These are phyloP conservation scores for Arthrobotrys musiformis DNA, from an alignment of 2,329 filamentous ascomycete genomes.

Conservation along the genomic window DNA sequence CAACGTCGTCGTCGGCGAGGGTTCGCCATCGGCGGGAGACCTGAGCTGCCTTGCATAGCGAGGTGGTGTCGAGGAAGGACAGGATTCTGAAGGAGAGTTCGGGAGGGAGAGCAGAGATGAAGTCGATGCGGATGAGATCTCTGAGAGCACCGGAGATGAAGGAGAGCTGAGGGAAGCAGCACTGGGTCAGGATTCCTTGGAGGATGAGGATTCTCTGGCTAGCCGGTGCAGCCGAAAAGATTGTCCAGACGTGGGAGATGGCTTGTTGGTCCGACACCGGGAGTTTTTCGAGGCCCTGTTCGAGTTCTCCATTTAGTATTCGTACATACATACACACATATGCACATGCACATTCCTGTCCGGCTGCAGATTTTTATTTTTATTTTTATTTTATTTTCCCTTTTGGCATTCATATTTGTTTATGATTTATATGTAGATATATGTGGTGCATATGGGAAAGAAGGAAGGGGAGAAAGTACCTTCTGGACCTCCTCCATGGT, in stretches of 20 bases:
- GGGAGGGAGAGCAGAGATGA: conserved; percentile 84
- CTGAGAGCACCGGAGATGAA: conserved; percentile 89
- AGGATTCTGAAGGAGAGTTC: conserved; percentile 95
- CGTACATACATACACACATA: not conserved
- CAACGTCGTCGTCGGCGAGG: conserved; percentile 94
- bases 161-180: conserved; percentile 96
- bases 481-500: conserved; percentile 96
- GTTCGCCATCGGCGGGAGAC: conserved; percentile 88
- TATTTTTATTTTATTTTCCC: not conserved
- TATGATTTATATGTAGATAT: too few species aligned
- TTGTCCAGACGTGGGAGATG: conserved; percentile 96
- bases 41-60: conserved; percentile 93
- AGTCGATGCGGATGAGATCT: conserved; percentile 97
- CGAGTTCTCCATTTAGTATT: not conserved
- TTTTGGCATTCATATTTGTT: too few species aligned
- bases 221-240: conserved; percentile 93
- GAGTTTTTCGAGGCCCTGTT: conserved; percentile 78
- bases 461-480: conserved; percentile 64
- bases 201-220: conserved; percentile 97
- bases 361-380: not conserved
- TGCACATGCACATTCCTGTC: conserved; percentile 58
- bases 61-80: conserved; percentile 90
- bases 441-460: too few species aligned
- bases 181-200: conserved; percentile 93
- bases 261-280: conserved; percentile 89